Evolutionary conservation across 2,329 filamentous ascomycete genomes (phyloP).

Genomic region (Hawksworthiomyces lignivorus): DNA sequence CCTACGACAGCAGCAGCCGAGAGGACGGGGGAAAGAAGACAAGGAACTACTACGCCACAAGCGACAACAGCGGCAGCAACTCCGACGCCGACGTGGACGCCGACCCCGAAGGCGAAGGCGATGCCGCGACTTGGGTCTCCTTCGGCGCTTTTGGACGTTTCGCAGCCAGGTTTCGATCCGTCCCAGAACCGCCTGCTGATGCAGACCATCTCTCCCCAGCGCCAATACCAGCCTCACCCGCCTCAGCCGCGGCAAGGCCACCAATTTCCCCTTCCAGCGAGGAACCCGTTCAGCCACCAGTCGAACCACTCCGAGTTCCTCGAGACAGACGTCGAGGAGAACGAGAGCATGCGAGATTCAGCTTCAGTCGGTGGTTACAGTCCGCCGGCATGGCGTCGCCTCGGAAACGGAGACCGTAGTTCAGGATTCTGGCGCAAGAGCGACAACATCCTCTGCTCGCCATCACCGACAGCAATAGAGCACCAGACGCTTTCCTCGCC

Average conservation of each 20-base stretch:
- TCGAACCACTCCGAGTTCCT: constrained; percentile 35
- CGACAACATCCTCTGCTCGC: constrained; percentile 44
- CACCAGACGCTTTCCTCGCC: background rate
- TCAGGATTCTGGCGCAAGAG: constrained; percentile 53
- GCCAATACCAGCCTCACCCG: background rate
- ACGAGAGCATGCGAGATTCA: constrained; percentile 34
- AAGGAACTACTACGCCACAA: constrained; percentile 3
- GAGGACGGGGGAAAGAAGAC: constrained; percentile 3
- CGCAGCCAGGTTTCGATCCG: constrained; percentile 47
- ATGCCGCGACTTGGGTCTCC: constrained; percentile 15
- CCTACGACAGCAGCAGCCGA: background rate
- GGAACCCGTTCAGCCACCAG: constrained; percentile 31
- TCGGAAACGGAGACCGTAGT: constrained; percentile 51
- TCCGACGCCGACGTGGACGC: constrained; percentile 11
- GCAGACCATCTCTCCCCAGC: background rate
- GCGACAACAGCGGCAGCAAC: constrained; percentile 11
- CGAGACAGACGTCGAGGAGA: constrained; percentile 30
- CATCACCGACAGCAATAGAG: constrained; percentile 4
- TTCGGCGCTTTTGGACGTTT: constrained; percentile 39
- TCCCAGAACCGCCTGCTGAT: constrained; percentile 26
- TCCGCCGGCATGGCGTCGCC: constrained; percentile 53
- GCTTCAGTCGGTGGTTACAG: constrained; percentile 49
- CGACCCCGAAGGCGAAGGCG: constrained; percentile 9
- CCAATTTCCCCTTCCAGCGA: background rate
- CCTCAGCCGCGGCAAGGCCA: background rate